Percentiles rank a stretch among this genome's conserved stretches.
Conservation (phyloP, 208 protist species). For the Tritrichomonas foetus region DNA sequence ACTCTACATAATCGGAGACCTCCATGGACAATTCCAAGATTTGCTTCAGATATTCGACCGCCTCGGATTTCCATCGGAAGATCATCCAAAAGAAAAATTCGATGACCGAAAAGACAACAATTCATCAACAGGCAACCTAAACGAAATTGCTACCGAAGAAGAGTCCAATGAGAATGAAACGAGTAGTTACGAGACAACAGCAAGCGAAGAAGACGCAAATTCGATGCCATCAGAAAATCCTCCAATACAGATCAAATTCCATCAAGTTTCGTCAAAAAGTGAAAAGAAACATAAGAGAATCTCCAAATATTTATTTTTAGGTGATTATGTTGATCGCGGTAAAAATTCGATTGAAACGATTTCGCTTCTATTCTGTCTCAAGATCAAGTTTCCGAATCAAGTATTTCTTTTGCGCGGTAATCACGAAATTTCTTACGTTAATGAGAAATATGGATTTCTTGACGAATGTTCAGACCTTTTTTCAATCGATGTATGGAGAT, state of each 20-base stretch:
- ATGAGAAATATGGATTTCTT: not conserved
- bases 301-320: not conserved
- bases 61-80: not conserved
- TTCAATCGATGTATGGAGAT: not conserved
- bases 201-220: no score
- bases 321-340: conserved; percentile 25
- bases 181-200: no score
- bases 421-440: not conserved
- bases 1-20: not conserved
- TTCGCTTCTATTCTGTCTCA: not conserved
- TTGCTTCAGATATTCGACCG: not conserved
- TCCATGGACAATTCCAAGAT: conserved; percentile 34
- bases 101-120: no score
- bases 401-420: not conserved
- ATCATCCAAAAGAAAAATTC: no score
- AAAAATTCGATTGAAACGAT: not conserved
- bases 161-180: no score
- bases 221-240: no score
- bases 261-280: no score
- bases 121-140: no score
- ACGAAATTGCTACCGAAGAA: no score
- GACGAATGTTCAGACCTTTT: not conserved
- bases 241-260: no score
- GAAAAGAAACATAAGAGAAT: no score
- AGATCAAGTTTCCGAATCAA: not conserved